Evolutionary conservation across 2,329 filamentous ascomycete genomes (phyloP), one percentile per base, ranked within the genome.

Genomic region (Penicillium crustosum): DNA sequence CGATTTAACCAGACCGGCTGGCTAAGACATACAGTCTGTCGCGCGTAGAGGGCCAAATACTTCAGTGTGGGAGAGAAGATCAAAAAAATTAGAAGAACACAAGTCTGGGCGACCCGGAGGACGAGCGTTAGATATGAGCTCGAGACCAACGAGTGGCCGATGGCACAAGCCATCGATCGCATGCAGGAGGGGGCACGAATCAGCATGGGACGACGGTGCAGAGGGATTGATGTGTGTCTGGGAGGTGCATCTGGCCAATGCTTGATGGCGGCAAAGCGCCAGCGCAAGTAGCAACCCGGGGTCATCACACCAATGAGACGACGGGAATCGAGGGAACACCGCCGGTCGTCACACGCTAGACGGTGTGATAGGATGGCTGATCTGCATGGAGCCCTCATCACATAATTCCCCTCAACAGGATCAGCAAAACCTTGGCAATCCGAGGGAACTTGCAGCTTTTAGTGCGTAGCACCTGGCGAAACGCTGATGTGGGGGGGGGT

Each of bases 1-100:
- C 59, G 60, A 64, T 57, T 60, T 55, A 63, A 67, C 74, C 74
- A 75, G 74, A 62, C 73, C 73, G 67, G 73, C 73, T 75, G 71
- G 74, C 70, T 68, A 64, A 55, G 55, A 62, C 60, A 62, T 67
- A 68, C 69, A 74, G 65, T 61, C 63, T 64, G 60, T 69, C 57
- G 59, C 69, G 71, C 68, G 59, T 57, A 61, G 65, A 55, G 31
- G 42, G 58, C 50, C 58, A 60, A 53, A 62, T 35, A 31, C 39
- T 51, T 35, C 58, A 59, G 41, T 29, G 61, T 63, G 59, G 56
- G 38, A 57, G 49, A 54, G 38, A 38, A 61, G 58, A 27, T 50
- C 29, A 53, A 58, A 50, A 53, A 33, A 59, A 38, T 38, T 53
- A 60, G 61, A 62, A 64, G 60, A 52, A 55, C 43, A 57, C 43